Base-by-base conservation (phyloP, 2,329 filamentous ascomycete genomes). In the Fusarium palustre region DNA sequence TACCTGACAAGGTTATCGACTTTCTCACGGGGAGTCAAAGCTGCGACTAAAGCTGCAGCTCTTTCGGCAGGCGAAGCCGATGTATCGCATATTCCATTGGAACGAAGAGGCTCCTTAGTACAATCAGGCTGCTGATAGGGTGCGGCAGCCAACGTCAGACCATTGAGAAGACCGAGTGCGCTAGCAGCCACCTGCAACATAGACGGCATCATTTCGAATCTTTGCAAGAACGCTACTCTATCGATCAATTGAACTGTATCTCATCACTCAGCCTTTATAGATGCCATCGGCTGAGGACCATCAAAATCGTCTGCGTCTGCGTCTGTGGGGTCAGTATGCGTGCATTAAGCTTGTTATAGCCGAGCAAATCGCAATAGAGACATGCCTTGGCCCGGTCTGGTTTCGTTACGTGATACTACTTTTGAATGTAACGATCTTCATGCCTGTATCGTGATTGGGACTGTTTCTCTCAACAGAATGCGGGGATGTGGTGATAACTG, bases 1-100 rank as follows among this genome's bases (percentile, higher is more conserved):
- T 3, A 62, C 59, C 59, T 62, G 8, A 62, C 59, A 0, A 62
- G 13, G 7, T 62, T 62, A 3, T 36, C 25, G 1, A 62, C 59
- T 2, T 62, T 62, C 11, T 62, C 59, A 2, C 33, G 9, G 0
- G 59, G 59, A 4, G 46, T 62, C 9, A 62, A 1, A 0, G 41
- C 57, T 11, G 57, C 57, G 0, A 62, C 41, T 0, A 62, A 0
- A 1, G 46, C 59, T 2, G 46, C 41, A 0, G 59, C 59, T 15
- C 59, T 16, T 12, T 55, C 15, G 2, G 59, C 2, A 1, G 59
- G 47, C 0, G 57, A 55, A 4, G 42, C 10, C 0, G 46, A 22
- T 0, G 22, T 62, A 12, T 62, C 34, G 0, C 59, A 62, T 12
- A 62, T 62, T 3, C 34, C 47, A 22, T 62, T 62, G 1, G 59